A percentile compares a stretch with the other conserved stretches of the same genome.
These are phyloP conservation scores for Ustilago shanxiensis DNA, from an alignment of 1,284 basidiomycete genomes.

Conservation along the genomic window DNA sequence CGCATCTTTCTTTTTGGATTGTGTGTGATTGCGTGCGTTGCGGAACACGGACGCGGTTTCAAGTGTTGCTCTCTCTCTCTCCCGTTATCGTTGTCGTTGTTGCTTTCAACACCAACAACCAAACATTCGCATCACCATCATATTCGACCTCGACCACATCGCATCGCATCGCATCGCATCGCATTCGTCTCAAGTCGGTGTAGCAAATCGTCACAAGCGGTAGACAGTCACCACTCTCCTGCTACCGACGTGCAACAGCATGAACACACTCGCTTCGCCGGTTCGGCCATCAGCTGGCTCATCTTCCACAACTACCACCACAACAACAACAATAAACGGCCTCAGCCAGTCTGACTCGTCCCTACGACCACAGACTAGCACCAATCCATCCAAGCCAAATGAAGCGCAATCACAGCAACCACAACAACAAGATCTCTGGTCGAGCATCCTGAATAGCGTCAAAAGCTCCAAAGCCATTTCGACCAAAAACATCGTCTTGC, in stretches of 20 bases:
- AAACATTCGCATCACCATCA: too few relatives aligned
- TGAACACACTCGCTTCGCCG: conserved; percentile 25
- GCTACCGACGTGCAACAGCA: too few relatives aligned
- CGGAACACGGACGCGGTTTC: not conserved
- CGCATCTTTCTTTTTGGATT: not conserved
- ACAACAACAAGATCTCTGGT: conserved; percentile 79
- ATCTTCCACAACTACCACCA: conserved; percentile 5
- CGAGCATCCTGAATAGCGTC: conserved; percentile 87
- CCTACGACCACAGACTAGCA: not conserved
- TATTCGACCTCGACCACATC: not conserved
- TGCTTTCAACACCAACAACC: not conserved
- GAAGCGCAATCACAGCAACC: conserved; percentile 1
- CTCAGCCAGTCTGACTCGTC: too few relatives aligned
- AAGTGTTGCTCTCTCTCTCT: not conserved
- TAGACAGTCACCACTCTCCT: too few relatives aligned
- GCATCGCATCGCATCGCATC: not conserved
- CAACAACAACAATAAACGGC: too few relatives aligned
- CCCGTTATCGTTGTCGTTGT: not conserved
- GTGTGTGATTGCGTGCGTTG: too few relatives aligned
- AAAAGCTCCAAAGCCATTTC: conserved; percentile 85
- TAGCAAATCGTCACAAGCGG: not conserved
- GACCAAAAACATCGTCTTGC: conserved; percentile 84
- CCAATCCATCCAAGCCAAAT: conserved; percentile 6
- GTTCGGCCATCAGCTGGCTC: conserved; percentile 14
- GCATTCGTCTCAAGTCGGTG: too few relatives aligned